These are phyloP conservation scores for Boletus fagicola DNA, from an alignment of 768 basidiomycete species.

Conservation along the genomic window DNA sequence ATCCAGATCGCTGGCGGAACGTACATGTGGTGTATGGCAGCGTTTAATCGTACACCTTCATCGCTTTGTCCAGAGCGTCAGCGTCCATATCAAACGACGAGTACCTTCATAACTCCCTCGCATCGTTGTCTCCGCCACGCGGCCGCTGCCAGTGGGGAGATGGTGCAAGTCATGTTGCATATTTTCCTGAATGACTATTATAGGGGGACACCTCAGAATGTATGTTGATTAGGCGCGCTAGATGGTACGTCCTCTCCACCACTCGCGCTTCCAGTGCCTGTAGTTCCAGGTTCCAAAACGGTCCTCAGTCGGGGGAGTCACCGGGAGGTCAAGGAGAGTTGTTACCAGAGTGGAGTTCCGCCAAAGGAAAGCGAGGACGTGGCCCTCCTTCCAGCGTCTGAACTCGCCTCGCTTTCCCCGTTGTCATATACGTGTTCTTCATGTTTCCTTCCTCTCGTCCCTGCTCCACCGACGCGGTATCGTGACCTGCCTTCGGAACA, in stretches of 20 bases:
- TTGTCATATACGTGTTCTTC: constrained; percentile 73
- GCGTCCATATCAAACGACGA: no score
- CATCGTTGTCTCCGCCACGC: no score
- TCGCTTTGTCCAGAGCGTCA: no score
- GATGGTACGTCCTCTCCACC: constrained; percentile 53
- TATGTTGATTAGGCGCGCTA: constrained; percentile 27
- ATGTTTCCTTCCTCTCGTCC: constrained; percentile 70
- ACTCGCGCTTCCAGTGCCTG: constrained; percentile 54
- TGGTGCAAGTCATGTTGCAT: constrained; percentile 18
- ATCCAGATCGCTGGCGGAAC: no score
- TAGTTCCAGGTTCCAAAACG: constrained; percentile 58
- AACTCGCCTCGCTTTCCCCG: constrained; percentile 55
- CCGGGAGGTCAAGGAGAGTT: constrained; percentile 68
- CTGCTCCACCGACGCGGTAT: constrained; percentile 56
- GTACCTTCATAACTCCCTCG: no score
- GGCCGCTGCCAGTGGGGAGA: not conserved
- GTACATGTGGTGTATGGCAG: no score
- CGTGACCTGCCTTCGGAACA: constrained; percentile 92
- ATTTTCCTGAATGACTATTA: not conserved
- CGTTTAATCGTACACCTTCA: no score
- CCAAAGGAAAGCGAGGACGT: constrained; percentile 31
- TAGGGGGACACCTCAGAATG: constrained; percentile 1
- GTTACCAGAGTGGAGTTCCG: constrained; percentile 27
- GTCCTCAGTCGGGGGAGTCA: constrained; percentile 55
- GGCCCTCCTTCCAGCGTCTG: constrained; percentile 64